phyloP scores from a whole-genome alignment of 2,329 filamentous ascomycete genomes.

The Fusarium penzigii region DNA sequence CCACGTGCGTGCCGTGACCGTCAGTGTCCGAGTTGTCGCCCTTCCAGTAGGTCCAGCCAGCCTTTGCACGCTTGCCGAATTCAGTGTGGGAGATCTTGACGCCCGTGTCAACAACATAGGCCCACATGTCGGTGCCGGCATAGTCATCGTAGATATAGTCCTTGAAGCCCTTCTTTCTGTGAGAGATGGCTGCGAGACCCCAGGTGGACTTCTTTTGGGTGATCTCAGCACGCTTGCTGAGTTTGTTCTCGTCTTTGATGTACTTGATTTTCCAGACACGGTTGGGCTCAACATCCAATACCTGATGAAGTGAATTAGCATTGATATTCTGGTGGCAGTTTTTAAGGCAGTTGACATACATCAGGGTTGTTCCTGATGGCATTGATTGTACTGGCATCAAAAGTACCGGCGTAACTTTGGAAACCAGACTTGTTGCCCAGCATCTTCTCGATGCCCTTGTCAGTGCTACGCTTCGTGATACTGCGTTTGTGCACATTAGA shows the following conservation, averaged over 20 bases:
- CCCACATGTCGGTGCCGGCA: conserved; percentile 50
- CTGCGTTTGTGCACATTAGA: conserved; percentile 57
- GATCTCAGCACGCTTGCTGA: conserved; percentile 29
- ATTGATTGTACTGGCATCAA: conserved; percentile 42
- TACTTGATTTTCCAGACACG: conserved; percentile 31
- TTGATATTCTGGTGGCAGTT: background rate
- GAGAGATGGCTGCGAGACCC: conserved; percentile 37
- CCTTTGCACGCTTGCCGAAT: conserved; percentile 53
- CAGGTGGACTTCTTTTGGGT: conserved; percentile 34
- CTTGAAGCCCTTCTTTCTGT: conserved; percentile 25
- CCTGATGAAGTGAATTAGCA: conserved; percentile 15
- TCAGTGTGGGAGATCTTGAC: conserved; percentile 55
- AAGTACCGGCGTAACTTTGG: conserved; percentile 45
- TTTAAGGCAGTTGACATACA: conserved; percentile 32
- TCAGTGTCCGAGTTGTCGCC: conserved; percentile 30
- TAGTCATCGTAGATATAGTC: conserved; percentile 52
- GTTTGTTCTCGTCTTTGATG: conserved; percentile 15
- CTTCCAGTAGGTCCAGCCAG: conserved; percentile 27
- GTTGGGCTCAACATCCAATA: conserved; percentile 33
- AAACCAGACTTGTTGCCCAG: conserved; percentile 34
- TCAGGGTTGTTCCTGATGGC: conserved; percentile 43
- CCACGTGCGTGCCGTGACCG: conserved; percentile 46
- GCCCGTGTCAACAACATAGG: conserved; percentile 65
- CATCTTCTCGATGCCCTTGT: conserved; percentile 42
- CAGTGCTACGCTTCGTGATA: conserved; percentile 28